Evolutionary conservation across 371 early-diverging fungal genomes (phyloP).

Genomic region (Entomophthora muscae): DNA sequence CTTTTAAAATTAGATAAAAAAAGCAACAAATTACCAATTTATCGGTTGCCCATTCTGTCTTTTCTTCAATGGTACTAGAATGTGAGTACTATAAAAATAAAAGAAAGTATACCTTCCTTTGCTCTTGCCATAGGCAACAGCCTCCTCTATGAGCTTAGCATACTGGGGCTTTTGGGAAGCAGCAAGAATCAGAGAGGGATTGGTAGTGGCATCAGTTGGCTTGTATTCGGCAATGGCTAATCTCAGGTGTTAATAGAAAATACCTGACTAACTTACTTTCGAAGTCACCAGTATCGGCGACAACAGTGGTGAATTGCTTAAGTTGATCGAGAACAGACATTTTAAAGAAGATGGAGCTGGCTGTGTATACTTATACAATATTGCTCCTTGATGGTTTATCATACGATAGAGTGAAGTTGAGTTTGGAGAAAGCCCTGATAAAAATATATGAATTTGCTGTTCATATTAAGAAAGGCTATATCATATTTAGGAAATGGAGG

Average conservation of each 20-base stretch:
- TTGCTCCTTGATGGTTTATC: no score
- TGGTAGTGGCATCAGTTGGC: constrained; percentile 98
- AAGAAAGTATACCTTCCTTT: constrained; percentile 33
- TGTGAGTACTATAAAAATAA: no score
- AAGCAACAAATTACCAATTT: constrained; percentile 33
- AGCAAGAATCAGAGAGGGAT: constrained; percentile 93
- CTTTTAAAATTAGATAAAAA: constrained; percentile 1
- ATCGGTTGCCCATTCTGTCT: constrained; percentile 74
- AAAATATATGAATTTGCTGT: no score
- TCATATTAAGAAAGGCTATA: no score
- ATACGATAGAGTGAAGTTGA: no score
- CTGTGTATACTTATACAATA: no score
- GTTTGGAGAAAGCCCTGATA: no score
- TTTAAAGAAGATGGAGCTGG: background rate
- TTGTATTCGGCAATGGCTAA: constrained; percentile 90
- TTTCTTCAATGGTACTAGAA: constrained; percentile 39
- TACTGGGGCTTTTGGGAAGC: constrained; percentile 85
- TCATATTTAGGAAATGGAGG: no score
- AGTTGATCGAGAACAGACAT: constrained; percentile 52
- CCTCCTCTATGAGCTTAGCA: constrained; percentile 70
- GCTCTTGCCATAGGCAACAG: constrained; percentile 66
- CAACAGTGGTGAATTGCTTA: constrained; percentile 85
- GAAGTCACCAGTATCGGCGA: constrained; percentile 97
- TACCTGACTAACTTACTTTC: constrained; percentile 57
- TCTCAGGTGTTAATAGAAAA: background rate